These are phyloP conservation scores for Neoboletus magnificus DNA, from an alignment of 768 basidiomycete species.

Conservation along the genomic window DNA sequence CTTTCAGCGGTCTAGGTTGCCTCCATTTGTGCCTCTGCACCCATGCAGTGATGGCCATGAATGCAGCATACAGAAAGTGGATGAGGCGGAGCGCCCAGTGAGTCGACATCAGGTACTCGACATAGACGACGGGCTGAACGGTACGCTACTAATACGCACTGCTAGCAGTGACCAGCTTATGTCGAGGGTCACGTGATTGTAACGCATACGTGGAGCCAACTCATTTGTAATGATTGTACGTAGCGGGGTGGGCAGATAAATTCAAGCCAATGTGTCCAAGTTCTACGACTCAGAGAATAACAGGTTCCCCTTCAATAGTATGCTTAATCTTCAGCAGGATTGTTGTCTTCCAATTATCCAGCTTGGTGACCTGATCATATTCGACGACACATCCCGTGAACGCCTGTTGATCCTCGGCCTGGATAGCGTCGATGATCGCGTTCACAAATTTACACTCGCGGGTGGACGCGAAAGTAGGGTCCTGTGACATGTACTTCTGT, in stretches of 20 bases:
- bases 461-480: constrained; percentile 81
- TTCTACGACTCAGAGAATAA: constrained; percentile 25
- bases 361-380: constrained; percentile 86
- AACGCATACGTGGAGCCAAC: constrained; percentile 18
- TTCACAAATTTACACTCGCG: constrained; percentile 89
- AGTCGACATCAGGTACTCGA: constrained; percentile 35
- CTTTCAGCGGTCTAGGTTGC: constrained; percentile 46
- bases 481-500: constrained; percentile 72
- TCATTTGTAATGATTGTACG: constrained; percentile 5
- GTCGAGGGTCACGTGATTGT: constrained; percentile 19
- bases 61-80: constrained; percentile 54
- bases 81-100: constrained; percentile 49
- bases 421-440: constrained; percentile 73
- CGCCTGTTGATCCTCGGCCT: constrained; percentile 62
- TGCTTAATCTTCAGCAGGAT: constrained; percentile 91
- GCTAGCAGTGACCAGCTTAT: background rate
- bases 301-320: constrained; percentile 58
- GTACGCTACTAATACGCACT: no score
- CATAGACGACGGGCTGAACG: constrained; percentile 7
- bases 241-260: background rate
- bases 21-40: constrained; percentile 36
- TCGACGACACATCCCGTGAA: constrained; percentile 87
- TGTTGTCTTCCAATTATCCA: constrained; percentile 95
- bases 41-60: constrained; percentile 40
- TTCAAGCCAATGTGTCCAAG: background rate